These are phyloP conservation scores for Lolium multiflorum DNA, from an alignment of 176 grass and related monocot genomes.

Conservation along the genomic window DNA sequence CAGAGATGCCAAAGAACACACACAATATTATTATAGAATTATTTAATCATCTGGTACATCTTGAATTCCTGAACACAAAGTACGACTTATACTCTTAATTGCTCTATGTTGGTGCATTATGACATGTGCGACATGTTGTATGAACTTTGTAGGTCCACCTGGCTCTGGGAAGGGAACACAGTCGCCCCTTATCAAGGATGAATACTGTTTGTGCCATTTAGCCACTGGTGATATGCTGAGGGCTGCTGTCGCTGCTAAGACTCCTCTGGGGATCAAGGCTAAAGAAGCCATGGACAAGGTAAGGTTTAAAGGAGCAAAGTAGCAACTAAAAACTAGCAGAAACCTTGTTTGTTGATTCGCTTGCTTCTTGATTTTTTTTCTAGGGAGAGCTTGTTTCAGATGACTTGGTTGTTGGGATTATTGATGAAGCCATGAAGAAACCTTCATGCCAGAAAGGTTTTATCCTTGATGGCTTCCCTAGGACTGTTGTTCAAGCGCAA, in stretches of 20 bases:
- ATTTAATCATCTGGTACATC: not conserved
- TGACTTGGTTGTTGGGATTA: conserved; percentile 94
- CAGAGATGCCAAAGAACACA: not conserved
- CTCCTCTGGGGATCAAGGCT: conserved; percentile 89
- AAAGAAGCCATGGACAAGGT: conserved; percentile 96
- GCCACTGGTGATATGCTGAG: conserved; percentile 98
- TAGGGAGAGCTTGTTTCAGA: conserved; percentile 97
- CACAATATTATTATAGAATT: not conserved
- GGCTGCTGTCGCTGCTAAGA: conserved; percentile 92
- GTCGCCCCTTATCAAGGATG: conserved; percentile 92
- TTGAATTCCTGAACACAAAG: not conserved
- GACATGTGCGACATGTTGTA: not conserved
- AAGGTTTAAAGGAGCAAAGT: conserved; percentile 33
- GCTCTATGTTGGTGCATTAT: not conserved
- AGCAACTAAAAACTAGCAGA: conserved; percentile 18
- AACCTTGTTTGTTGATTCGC: conserved; percentile 19
- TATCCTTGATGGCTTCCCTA: conserved; percentile 97
- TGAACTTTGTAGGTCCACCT: conserved; percentile 71
- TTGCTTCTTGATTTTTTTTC: conserved; percentile 35
- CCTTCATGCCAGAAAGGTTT: conserved; percentile 98
- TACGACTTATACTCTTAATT: not conserved
- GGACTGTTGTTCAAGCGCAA: conserved; percentile 89
- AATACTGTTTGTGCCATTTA: conserved; percentile 94
- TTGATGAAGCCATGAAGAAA: conserved; percentile 97
- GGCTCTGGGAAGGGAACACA: conserved; percentile 97